Percentiles rank a stretch among this genome's conserved stretches.
Conservation (phyloP, 805 yeast species). For the Starmera pachycereana region DNA sequence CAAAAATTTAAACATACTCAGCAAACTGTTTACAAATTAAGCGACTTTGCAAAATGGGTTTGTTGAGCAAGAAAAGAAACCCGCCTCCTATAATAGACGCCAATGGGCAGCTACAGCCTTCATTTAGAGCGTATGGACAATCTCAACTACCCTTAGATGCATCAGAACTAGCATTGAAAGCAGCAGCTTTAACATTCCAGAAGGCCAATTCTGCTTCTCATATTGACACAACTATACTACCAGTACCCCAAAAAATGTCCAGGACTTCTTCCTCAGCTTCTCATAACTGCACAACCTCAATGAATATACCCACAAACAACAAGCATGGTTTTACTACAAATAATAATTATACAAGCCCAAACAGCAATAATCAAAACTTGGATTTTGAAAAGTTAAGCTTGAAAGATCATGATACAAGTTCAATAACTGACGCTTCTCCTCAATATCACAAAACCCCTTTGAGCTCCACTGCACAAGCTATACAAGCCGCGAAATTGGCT, state of each 20-base stretch:
- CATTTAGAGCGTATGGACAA: not conserved
- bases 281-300: too few species aligned
- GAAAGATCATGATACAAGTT: not conserved
- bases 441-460: not conserved
- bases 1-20: too few species aligned
- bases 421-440: not conserved
- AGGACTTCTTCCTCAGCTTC: too few species aligned
- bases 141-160: not conserved
- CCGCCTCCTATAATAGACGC: not conserved
- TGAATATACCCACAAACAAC: not conserved
- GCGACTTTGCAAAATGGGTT: not conserved
- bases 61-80: constrained; percentile 1
- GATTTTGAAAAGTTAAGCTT: not conserved
- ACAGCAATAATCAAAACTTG: not conserved
- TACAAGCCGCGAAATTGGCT: constrained; percentile 1
- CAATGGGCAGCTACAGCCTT: not conserved
- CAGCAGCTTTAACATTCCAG: not conserved
- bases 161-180: not conserved
- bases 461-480: not conserved
- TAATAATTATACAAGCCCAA: not conserved
- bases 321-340: not conserved
- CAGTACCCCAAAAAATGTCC: too few species aligned
- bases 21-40: not conserved
- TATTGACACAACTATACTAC: not conserved
- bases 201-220: not conserved